phyloP scores from a whole-genome alignment of 768 basidiomycete genomes.

The Austroboletus eburneus region DNA sequence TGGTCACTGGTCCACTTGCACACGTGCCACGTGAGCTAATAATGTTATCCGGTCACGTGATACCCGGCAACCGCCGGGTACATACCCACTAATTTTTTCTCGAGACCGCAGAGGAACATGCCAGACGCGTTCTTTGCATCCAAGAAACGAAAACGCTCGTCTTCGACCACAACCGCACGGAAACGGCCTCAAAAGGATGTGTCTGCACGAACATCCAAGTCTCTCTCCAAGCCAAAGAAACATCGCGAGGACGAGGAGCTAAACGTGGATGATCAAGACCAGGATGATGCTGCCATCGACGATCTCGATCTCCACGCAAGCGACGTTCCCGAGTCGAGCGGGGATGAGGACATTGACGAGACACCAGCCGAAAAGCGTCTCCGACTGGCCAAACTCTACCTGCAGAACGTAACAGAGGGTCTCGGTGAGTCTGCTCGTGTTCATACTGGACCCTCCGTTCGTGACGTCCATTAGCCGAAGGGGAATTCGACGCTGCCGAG shows the following conservation, averaged over 20 bases:
- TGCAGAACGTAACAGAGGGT: slow-evolving; percentile 77
- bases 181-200: slow-evolving; percentile 21
- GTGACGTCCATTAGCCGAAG: slow-evolving; percentile 49
- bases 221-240: slow-evolving; percentile 25
- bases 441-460: background rate
- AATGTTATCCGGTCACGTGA: slow-evolving; percentile 11
- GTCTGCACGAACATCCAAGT: slow-evolving; percentile 15
- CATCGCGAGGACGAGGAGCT: slow-evolving; percentile 56
- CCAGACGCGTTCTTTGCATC: slow-evolving; percentile 80
- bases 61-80: slow-evolving; percentile 9
- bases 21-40: too few species aligned
- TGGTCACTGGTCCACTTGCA: too few species aligned
- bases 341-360: slow-evolving; percentile 83
- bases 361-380: slow-evolving; percentile 93
- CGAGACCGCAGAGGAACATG: slow-evolving; percentile 39
- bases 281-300: slow-evolving; percentile 53
- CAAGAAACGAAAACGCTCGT: slow-evolving; percentile 58
- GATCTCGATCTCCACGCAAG: slow-evolving; percentile 70
- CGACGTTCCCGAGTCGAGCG: slow-evolving; percentile 56
- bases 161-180: slow-evolving; percentile 27
- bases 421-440: slow-evolving; percentile 44
- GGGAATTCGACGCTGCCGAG: slow-evolving; percentile 93
- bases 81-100: slow-evolving; percentile 19
- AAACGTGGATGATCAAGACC: slow-evolving; percentile 55
- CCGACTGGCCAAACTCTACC: slow-evolving; percentile 84